phyloP scores from a whole-genome alignment of 1,284 basidiomycete genomes.

The Spongispora temasekensis region DNA sequence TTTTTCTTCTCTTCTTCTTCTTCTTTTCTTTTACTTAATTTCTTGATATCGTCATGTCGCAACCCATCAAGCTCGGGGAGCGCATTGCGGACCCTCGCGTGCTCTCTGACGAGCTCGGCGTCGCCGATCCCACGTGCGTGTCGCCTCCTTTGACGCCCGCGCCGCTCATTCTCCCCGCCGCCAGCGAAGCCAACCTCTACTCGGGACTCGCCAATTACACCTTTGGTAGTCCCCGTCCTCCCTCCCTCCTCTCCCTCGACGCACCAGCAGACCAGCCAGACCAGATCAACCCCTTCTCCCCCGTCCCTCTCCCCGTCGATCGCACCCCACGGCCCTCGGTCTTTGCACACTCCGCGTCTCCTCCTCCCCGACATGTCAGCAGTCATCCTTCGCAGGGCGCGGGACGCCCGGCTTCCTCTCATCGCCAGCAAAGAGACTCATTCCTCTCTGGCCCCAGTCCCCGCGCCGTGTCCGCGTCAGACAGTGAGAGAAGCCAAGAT shows the following conservation, averaged over 20 bases:
- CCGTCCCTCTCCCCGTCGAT: slow-evolving; percentile 37
- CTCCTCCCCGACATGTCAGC: slow-evolving; percentile 22
- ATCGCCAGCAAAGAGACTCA: too few species aligned
- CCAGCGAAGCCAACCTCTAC: slow-evolving; percentile 20
- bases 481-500: slow-evolving; percentile 35
- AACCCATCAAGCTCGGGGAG: slow-evolving; percentile 20
- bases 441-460: slow-evolving; percentile 8
- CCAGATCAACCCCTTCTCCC: slow-evolving; percentile 32
- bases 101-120: slow-evolving; percentile 32
- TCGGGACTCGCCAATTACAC: slow-evolving; percentile 30
- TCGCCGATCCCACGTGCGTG: slow-evolving; percentile 10
- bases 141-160: neutral
- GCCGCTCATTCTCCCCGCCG: slow-evolving; percentile 3
- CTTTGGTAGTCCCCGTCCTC: slow-evolving; percentile 22
- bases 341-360: slow-evolving; percentile 32
- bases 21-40: neutral
- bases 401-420: slow-evolving; percentile 27
- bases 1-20: neutral
- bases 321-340: slow-evolving; percentile 58
- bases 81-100: slow-evolving; percentile 34
- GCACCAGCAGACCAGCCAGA: slow-evolving; percentile 14
- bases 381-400: slow-evolving; percentile 45
- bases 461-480: slow-evolving; percentile 21
- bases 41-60: slow-evolving; percentile 18
- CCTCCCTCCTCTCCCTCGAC: slow-evolving; percentile 15